Base-by-base conservation (phyloP, 805 yeast genomes). In the Barnettozyma populi region DNA sequence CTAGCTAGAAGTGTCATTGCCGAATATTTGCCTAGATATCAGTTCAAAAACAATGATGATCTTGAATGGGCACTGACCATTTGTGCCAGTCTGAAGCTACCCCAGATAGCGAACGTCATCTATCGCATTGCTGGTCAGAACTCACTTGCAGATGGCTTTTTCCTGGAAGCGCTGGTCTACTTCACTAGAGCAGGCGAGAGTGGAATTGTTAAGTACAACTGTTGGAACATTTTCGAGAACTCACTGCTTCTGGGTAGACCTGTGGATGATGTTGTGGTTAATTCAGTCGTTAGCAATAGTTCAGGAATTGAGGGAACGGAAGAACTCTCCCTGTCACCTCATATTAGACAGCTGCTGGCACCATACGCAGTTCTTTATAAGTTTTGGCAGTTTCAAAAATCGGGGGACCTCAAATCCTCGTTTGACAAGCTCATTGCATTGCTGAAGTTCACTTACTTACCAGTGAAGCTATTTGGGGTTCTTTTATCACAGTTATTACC, bases 21-120 rank as follows among this genome's bases (percentile, higher is more conserved):
- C 4, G 81, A 79, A 50, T 72, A 78, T 42, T 65, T 86, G 32
- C 87, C 88, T 5, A 73, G 72, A 20, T 85, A 71, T 59, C 71
- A 80, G 39, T 81, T 80, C 57, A 67, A 74, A 46, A 81, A 82
- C 8, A 84, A 82, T 58, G 90, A 85, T 60, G 95, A 86, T 60
- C 72, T 84, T 51, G 94, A 86, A 62, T 86, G 92, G 92, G 76
- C 83, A 40, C 67, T 86, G 44, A 77, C 87, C 2, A 70, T 86
- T 5, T 84, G 92, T 67, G 86, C 90, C 11, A 75, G 82, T 55
- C 70, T 85, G 61, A 78, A 76, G 55, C 62, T 85, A 37, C 71
- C 79, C n/a, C 66, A 73, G 7, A 80, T 86, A 11, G 79, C 86
- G 0, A 72, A 73, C 48, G 69, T 73, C 29, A 68, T 86, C 4